These are phyloP conservation scores for Clitocybe nebularis DNA, from an alignment of 1,284 basidiomycete genomes.

Conservation along the genomic window DNA sequence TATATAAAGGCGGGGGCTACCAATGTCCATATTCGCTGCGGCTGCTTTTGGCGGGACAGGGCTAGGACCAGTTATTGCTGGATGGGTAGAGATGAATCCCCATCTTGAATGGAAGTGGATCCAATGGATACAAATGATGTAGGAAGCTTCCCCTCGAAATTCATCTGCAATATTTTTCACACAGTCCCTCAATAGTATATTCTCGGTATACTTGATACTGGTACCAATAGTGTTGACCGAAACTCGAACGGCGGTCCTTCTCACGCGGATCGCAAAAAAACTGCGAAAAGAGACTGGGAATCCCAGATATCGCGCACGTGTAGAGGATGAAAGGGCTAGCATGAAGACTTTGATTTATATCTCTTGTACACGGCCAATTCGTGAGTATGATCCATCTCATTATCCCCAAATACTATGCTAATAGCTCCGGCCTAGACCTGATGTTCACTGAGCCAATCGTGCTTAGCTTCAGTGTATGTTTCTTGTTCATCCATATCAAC, in stretches of 20 bases:
- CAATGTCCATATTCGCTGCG: slow-evolving; percentile 67
- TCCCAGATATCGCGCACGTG: slow-evolving; percentile 52
- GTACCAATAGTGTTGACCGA: slow-evolving; percentile 53
- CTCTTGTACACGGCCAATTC: slow-evolving; percentile 65
- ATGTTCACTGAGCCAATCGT: slow-evolving; percentile 77
- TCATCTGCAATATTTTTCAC: too few species aligned
- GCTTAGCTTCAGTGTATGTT: slow-evolving; percentile 61
- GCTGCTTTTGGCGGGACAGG: slow-evolving; percentile 59
- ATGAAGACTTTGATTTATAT: slow-evolving; percentile 56
- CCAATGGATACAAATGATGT: slow-evolving; percentile 76
- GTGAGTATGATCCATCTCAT: too few species aligned
- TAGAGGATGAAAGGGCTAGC: slow-evolving; percentile 44
- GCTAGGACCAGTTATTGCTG: slow-evolving; percentile 59
- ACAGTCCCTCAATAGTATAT: slow-evolving; percentile 4
- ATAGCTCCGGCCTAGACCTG: too few species aligned
- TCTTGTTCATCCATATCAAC: background rate
- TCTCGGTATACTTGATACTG: slow-evolving; percentile 39
- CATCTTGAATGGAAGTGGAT: slow-evolving; percentile 77
- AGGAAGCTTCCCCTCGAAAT: too few species aligned
- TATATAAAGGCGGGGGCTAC: slow-evolving; percentile 54
- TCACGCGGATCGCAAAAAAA: slow-evolving; percentile 53
- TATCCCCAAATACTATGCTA: too few species aligned
- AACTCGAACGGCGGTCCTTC: slow-evolving; percentile 60
- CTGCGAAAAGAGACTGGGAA: slow-evolving; percentile 62
- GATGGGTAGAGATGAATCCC: slow-evolving; percentile 65